These are phyloP conservation scores for Syncephalastrum racemosum DNA, from an alignment of 371 early-diverging fungal species.

Conservation along the genomic window DNA sequence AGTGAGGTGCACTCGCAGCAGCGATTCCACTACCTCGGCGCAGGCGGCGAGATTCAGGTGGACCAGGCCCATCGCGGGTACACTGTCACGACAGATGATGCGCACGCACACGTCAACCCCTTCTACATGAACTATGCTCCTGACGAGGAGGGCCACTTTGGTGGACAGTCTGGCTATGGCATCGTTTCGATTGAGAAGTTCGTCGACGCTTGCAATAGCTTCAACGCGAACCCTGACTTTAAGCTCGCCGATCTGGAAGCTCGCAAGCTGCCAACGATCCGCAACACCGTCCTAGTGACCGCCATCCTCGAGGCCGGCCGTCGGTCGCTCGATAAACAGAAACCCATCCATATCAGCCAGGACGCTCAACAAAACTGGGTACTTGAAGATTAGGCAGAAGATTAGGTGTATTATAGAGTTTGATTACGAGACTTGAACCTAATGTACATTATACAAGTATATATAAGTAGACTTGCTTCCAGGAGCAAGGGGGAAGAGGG, in stretches of 20 bases:
- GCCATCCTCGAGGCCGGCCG: slow-evolving; percentile 54
- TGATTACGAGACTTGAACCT: too few relatives aligned
- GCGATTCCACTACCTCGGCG: slow-evolving; percentile 49
- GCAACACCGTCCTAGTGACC: slow-evolving; percentile 42
- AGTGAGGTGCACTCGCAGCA: slow-evolving; percentile 56
- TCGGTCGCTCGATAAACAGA: slow-evolving; percentile 33
- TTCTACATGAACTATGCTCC: slow-evolving; percentile 52
- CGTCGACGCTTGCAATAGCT: slow-evolving; percentile 28
- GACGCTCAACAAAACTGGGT: too few relatives aligned
- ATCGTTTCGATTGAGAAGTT: slow-evolving; percentile 42
- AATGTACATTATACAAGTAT: too few relatives aligned
- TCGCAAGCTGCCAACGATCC: slow-evolving; percentile 36
- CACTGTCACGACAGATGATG: slow-evolving; percentile 33
- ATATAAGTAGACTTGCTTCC: not conserved
- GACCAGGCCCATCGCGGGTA: slow-evolving; percentile 59
- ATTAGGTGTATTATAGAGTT: too few relatives aligned
- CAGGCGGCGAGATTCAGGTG: slow-evolving; percentile 45
- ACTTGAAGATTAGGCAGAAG: too few relatives aligned
- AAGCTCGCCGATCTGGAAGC: slow-evolving; percentile 22
- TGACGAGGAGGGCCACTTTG: slow-evolving; percentile 45
- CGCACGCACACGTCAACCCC: slow-evolving; percentile 40
- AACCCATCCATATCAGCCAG: slow-evolving; percentile 19
- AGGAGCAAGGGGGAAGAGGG: too few relatives aligned
- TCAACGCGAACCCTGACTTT: slow-evolving; percentile 21
- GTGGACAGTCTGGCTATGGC: slow-evolving; percentile 47